Conservation (phyloP, 306 rosid species). For the Comarum palustre region DNA sequence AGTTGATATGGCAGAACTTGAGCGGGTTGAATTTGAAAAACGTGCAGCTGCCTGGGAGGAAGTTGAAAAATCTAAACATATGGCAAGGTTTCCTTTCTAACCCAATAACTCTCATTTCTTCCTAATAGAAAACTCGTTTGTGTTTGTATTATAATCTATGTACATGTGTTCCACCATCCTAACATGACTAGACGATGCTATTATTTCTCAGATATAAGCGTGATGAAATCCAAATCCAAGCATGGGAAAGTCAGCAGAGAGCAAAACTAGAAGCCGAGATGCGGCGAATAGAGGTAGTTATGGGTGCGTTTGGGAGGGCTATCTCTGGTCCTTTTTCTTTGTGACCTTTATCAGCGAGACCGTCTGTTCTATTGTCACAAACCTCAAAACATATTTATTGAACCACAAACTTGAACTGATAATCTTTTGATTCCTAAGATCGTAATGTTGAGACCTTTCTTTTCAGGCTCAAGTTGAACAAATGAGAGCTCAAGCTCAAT, state of each 20-base stretch:
- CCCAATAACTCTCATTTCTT: conserved; percentile 13
- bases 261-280: conserved; percentile 78
- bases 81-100: conserved; percentile 62
- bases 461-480: conserved; percentile 79
- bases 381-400: neutral
- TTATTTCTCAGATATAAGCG: conserved; percentile 65
- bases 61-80: conserved; percentile 77
- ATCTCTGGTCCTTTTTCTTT: neutral
- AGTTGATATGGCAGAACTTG: conserved; percentile 33
- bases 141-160: neutral
- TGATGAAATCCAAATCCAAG: conserved; percentile 88
- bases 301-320: no score
- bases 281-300: conserved; percentile 77
- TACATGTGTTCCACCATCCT: neutral
- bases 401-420: neutral
- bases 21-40: conserved; percentile 61
- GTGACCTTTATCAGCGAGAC: conserved; percentile 2
- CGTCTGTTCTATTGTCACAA: neutral
- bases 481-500: conserved; percentile 78
- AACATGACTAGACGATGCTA: conserved; percentile 14
- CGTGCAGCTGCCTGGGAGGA: conserved; percentile 91
- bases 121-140: neutral
- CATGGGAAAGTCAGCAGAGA: conserved; percentile 90
- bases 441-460: neutral
- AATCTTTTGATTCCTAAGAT: neutral